These are phyloP conservation scores for Aspergillus proliferans DNA, from an alignment of 2,329 filamentous ascomycete species.

Conservation along the genomic window DNA sequence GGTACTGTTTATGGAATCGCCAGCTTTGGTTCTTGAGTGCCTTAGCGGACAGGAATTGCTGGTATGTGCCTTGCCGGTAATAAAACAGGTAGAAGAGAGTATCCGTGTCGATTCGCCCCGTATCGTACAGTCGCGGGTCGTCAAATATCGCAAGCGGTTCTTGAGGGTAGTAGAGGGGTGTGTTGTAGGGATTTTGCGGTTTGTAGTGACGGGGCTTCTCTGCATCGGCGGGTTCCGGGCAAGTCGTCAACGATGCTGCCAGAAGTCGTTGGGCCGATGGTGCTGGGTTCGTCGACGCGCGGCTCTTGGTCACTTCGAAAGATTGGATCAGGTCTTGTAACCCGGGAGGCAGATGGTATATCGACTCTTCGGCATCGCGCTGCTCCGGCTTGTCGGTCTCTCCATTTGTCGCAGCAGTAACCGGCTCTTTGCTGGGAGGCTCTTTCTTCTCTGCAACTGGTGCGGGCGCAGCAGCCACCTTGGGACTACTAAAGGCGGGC, in stretches of 20 bases:
- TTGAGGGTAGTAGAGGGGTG: constrained; percentile 79
- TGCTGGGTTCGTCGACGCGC: constrained; percentile 54
- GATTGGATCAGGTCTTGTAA: constrained; percentile 86
- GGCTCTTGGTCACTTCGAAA: constrained; percentile 75
- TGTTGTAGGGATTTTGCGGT: constrained; percentile 72
- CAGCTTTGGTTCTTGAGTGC: constrained; percentile 98
- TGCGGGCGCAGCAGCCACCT: constrained; percentile 40
- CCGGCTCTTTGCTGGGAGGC: constrained; percentile 33
- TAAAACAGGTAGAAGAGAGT: constrained; percentile 99
- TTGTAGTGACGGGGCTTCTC: constrained; percentile 79
- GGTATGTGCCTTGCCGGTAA: constrained; percentile 92
- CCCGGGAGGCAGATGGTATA: constrained; percentile 86
- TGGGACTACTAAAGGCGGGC: constrained; percentile 41
- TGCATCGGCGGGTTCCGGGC: constrained; percentile 70
- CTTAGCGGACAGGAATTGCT: constrained; percentile 92
- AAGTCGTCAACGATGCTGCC: constrained; percentile 63
- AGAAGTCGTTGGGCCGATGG: constrained; percentile 68
- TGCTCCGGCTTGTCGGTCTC: constrained; percentile 43
- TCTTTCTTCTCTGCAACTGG: constrained; percentile 45
- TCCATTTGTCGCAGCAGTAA: constrained; percentile 41
- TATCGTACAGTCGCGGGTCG: constrained; percentile 74
- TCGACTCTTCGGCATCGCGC: constrained; percentile 64
- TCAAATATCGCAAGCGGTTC: constrained; percentile 89
- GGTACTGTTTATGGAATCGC: constrained; percentile 99
- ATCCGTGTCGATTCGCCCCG: constrained; percentile 78